phyloP scores from a whole-genome alignment of 2,329 filamentous ascomycete genomes.

The Venturia asperata region DNA sequence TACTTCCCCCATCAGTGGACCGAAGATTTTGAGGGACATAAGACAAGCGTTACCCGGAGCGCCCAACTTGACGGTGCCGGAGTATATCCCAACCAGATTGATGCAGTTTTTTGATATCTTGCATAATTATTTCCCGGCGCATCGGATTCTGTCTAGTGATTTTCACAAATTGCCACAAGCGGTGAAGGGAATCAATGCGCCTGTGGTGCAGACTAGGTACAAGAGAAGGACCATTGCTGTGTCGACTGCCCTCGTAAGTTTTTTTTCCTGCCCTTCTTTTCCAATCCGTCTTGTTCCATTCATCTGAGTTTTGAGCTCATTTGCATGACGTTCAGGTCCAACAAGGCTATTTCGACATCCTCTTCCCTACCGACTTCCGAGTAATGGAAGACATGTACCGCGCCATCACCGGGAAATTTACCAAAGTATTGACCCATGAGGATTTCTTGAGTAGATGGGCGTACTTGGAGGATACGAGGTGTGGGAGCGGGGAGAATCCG shows the following conservation, averaged over 20 bases:
- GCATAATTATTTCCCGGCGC: slow-evolving; percentile 78
- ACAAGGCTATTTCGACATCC: slow-evolving; percentile 97
- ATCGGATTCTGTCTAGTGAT: slow-evolving; percentile 82
- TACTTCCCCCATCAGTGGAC: slow-evolving; percentile 57
- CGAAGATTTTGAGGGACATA: slow-evolving; percentile 51
- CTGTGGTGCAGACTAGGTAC: slow-evolving; percentile 93
- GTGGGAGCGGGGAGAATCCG: slow-evolving; percentile 86
- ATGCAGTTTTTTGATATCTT: slow-evolving; percentile 97
- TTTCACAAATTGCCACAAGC: slow-evolving; percentile 82
- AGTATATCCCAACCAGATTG: slow-evolving; percentile 89
- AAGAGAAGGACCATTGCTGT: slow-evolving; percentile 82
- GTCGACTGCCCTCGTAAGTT: slow-evolving; percentile 76
- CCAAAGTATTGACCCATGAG: slow-evolving; percentile 75
- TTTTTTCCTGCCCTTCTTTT: neutral
- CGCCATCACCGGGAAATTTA: slow-evolving; percentile 86
- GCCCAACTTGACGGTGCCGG: slow-evolving; percentile 66
- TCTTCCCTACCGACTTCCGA: slow-evolving; percentile 93
- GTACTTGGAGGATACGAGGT: slow-evolving; percentile 81
- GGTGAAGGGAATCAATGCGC: slow-evolving; percentile 77
- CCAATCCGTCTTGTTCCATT: neutral
- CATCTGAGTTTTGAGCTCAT: neutral
- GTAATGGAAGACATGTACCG: slow-evolving; percentile 89
- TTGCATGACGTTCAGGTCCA: slow-evolving; percentile 60
- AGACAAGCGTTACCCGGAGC: slow-evolving; percentile 33
- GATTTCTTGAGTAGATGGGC: slow-evolving; percentile 89